phyloP scores from a whole-genome alignment of 495 filamentous ascomycete genomes.

The Lichina pygmaea region DNA sequence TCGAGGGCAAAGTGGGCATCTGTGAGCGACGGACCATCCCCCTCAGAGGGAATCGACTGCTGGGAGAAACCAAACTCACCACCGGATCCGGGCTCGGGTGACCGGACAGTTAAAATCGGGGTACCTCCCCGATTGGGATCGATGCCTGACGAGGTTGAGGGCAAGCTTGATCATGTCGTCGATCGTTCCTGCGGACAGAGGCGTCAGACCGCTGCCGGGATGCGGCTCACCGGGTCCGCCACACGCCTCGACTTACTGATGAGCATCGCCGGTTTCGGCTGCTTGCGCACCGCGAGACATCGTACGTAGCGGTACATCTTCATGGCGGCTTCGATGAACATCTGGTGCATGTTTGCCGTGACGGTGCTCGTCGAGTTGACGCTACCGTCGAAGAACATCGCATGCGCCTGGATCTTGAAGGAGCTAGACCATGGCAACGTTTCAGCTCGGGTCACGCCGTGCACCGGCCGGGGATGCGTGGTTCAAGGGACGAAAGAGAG shows the following conservation, averaged over 20 bases:
- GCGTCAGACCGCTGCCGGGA: background rate
- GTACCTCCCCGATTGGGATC: constrained; percentile 16
- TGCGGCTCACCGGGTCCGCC: background rate
- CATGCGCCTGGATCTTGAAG: constrained; percentile 50
- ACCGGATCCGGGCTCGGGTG: constrained; percentile 35
- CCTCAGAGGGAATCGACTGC: background rate
- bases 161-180: constrained; percentile 36
- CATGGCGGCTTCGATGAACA: constrained; percentile 49
- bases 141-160: constrained; percentile 33
- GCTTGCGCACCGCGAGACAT: constrained; percentile 25
- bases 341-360: constrained; percentile 42
- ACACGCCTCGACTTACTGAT: constrained; percentile 21
- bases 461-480: background rate
- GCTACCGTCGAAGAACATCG: constrained; percentile 68
- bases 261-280: constrained; percentile 25
- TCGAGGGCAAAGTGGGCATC: background rate
- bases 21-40: too few relatives aligned
- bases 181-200: constrained; percentile 25
- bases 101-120: constrained; percentile 30
- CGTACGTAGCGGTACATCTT: constrained; percentile 63
- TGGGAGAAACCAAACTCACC: constrained; percentile 17
- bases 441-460: background rate
- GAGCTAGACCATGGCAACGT: background rate
- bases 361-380: constrained; percentile 48
- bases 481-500: background rate